These are phyloP conservation scores for Solanum dulcamara DNA, from an alignment of 257 asterid genomes.

Conservation along the genomic window DNA sequence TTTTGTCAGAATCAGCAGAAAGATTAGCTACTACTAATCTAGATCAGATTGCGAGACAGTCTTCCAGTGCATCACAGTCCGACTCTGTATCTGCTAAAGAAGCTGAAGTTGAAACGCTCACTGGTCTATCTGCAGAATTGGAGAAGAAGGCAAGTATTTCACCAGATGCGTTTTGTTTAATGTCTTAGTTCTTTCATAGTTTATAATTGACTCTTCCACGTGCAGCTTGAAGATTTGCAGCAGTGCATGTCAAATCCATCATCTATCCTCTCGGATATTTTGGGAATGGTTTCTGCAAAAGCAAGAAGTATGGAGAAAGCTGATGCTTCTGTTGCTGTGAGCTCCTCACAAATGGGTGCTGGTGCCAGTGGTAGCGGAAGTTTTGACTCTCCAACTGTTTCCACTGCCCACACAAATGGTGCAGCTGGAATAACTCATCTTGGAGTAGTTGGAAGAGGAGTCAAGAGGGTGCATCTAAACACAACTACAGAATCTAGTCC, in stretches of 20 bases:
- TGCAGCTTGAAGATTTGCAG: slow-evolving; percentile 95
- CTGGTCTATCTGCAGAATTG: slow-evolving; percentile 60
- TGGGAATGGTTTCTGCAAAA: slow-evolving; percentile 51
- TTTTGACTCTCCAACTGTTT: slow-evolving; percentile 39
- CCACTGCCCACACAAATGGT: slow-evolving; percentile 59
- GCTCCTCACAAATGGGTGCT: slow-evolving; percentile 41
- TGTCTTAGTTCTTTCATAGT: background rate
- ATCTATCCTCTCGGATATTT: slow-evolving; percentile 57
- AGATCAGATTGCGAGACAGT: slow-evolving; percentile 21
- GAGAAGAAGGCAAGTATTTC: slow-evolving; percentile 73
- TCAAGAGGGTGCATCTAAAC: slow-evolving; percentile 66
- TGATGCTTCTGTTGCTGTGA: slow-evolving; percentile 23
- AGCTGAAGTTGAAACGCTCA: slow-evolving; percentile 64
- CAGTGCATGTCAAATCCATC: slow-evolving; percentile 65
- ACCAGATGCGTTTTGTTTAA: background rate
- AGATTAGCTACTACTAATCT: slow-evolving; percentile 27
- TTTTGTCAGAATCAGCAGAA: slow-evolving; percentile 13
- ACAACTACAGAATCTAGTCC: slow-evolving; percentile 34
- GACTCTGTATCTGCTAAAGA: slow-evolving; percentile 33
- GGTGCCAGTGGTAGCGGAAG: slow-evolving; percentile 25
- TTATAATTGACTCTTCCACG: background rate
- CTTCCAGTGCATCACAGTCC: slow-evolving; percentile 28
- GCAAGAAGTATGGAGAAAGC: slow-evolving; percentile 29
- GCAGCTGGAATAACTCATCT: slow-evolving; percentile 64
- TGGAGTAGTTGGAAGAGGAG: slow-evolving; percentile 98